Evolutionary conservation across 768 basidiomycete species (phyloP), one percentile per base, ranked within the genome.

Genomic region (Gloeopeniophorella convolvens): DNA sequence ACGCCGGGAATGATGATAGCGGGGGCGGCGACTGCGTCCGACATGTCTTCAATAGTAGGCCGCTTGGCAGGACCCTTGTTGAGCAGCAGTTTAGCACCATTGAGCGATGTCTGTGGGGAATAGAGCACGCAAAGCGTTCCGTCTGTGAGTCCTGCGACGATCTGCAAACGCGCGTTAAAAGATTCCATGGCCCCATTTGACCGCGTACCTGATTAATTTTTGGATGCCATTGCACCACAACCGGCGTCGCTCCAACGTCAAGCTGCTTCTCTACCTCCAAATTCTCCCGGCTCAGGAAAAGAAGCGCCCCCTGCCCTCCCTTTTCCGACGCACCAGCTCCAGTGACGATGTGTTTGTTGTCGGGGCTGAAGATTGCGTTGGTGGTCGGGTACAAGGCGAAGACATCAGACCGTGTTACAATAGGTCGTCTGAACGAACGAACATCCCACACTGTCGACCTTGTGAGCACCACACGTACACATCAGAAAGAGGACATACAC

Each of bases 281-380:
- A 32, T 74, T 76, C 49, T 83, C 78, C 62, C 83, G 83, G 50
- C 72, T 72, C 66, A 97, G 63, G 60, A 95, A 83, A 49, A 88
- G 66, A 48, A 97, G 70, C 52, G 76, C 77, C 1, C 92, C 92
- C 51, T 73, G 72, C 28, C 76, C 80, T 15, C 81, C 83, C 59
- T 83, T 85, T 33, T 78, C 67, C 9, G 78, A 69, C 2, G 83
- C 77, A 7, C 84, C 86, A 1, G 79, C 74, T 4, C 96, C 94
- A 9, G 93, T 94, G 46, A 98, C 71, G 43, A 98, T 71, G 62
- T 83, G 81, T 65, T 83, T 88, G 59, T 94, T 91, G 65, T 96
- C 91, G 0, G 96, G 96, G 58, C 93, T 96, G 68, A 95, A 98
- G 55, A 87, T 79, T 8, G 94, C 85, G 66, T 98, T 98, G 33